These are phyloP conservation scores for Metarhizium guizhouense DNA, from an alignment of 2,329 filamentous ascomycete species.

Conservation along the genomic window DNA sequence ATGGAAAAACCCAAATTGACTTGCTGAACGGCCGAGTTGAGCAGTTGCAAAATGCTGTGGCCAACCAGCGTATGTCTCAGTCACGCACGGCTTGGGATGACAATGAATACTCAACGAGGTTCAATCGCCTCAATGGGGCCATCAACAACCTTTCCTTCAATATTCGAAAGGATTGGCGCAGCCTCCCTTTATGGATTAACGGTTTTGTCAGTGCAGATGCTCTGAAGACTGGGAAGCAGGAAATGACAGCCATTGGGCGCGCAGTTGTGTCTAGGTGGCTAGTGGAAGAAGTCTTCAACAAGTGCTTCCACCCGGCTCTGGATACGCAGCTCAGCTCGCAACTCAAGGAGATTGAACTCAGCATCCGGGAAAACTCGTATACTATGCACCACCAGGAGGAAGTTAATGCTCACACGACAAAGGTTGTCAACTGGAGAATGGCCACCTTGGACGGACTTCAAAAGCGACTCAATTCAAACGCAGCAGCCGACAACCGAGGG, in stretches of 20 bases:
- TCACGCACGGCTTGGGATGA: slow-evolving; percentile 93
- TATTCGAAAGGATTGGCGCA: slow-evolving; percentile 88
- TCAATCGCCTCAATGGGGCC: slow-evolving; percentile 83
- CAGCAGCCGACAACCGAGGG: slow-evolving; percentile 56
- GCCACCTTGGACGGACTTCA: slow-evolving; percentile 87
- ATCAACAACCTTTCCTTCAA: slow-evolving; percentile 94
- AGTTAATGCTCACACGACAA: slow-evolving; percentile 75
- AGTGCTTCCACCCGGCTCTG: slow-evolving; percentile 84
- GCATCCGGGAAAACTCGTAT: slow-evolving; percentile 71
- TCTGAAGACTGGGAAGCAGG: slow-evolving; percentile 79
- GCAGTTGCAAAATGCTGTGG: slow-evolving; percentile 92
- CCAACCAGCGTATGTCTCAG: slow-evolving; percentile 88
- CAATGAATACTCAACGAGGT: slow-evolving; percentile 82
- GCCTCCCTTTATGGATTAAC: slow-evolving; percentile 71
- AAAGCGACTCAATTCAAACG: slow-evolving; percentile 55
- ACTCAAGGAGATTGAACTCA: slow-evolving; percentile 79
- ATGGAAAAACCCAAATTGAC: slow-evolving; percentile 87
- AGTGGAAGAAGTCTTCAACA: slow-evolving; percentile 82
- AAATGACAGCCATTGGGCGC: slow-evolving; percentile 93
- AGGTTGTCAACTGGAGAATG: slow-evolving; percentile 88
- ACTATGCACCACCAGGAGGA: slow-evolving; percentile 73
- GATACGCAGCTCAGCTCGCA: slow-evolving; percentile 67
- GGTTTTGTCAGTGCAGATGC: slow-evolving; percentile 78
- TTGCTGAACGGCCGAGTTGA: slow-evolving; percentile 81
- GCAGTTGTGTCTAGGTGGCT: slow-evolving; percentile 86